Base-by-base conservation (phyloP, 78 protist genomes). In the Dictyostelium firmibasis region DNA sequence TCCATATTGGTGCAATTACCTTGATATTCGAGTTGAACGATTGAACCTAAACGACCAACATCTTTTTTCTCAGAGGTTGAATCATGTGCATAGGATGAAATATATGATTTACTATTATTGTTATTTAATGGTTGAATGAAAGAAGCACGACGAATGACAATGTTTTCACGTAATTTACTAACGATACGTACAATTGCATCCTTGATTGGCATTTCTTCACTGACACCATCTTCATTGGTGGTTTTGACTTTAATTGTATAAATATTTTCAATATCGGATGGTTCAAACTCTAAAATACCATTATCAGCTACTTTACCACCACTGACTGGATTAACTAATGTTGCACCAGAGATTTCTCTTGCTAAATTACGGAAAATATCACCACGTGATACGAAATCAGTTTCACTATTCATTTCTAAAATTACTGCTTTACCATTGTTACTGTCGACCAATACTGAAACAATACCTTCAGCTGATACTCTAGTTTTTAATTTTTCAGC, bases 361-460 rank as follows among this genome's bases (percentile, higher is more conserved):
- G 81, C 70, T 78, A 88, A 81, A 10, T 25, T 43, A 36, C 85
- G 70, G 76, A 88, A 88, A 16, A 62, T 81, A 10, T 88, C 94
- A 69, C 94, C 94, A 81, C 94, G 85, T 18, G 75, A 25, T 7
- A 88, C 94, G 20, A 88, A 88, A 81, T 88, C 94, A 41, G 94
- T 88, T 33, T 88, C 94, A 88, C 94, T 88, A 85, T 88, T 88
- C 50, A 88, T 67, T 64, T 88, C 94, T 14, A 88, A 33, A 23
- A 88, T 88, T 8, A 88, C 70, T 16, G 81, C 93, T 43, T 57
- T 78, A 13, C 25, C 44, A 7, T 13, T 53, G 1, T 57, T 18
- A n/a, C 60, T 36, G 33, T 44, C 27, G 36, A 81, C 86, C 13
- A 67, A 23, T 27, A 88, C 81, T 27, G 94, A 88, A 57, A 88